Conservation (phyloP, 148 eudicot species). For the Pouteria glomerata region DNA sequence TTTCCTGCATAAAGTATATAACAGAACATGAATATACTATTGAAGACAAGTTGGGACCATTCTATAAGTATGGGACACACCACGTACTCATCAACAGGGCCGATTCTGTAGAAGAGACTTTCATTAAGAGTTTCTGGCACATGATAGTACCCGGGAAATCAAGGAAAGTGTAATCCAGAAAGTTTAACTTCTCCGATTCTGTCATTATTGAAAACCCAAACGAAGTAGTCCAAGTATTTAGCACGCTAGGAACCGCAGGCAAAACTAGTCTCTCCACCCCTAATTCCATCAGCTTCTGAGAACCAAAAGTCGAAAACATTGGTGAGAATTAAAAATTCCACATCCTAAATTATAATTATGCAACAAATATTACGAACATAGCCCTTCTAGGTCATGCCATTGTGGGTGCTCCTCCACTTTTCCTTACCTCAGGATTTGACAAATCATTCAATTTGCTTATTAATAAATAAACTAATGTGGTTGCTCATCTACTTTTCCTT, state of each 20-base stretch:
- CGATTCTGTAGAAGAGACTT: slow-evolving; percentile 19
- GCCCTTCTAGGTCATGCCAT: not conserved
- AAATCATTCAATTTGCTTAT: not conserved
- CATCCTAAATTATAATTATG: not conserved
- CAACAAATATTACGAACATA: not conserved
- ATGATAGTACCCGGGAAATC: slow-evolving; percentile 80
- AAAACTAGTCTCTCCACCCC: slow-evolving; percentile 86
- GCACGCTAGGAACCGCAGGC: slow-evolving; percentile 67
- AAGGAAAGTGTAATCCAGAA: slow-evolving; percentile 61
- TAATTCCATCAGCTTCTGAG: slow-evolving; percentile 59
- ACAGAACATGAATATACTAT: slow-evolving; percentile 7
- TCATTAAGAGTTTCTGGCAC: slow-evolving; percentile 72
- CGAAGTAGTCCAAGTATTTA: slow-evolving; percentile 70
- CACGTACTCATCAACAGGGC: slow-evolving; percentile 25
- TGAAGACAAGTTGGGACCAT: not conserved
- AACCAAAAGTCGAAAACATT: not conserved
- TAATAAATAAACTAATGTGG: no score
- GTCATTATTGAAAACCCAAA: slow-evolving; percentile 70
- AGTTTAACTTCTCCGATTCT: slow-evolving; percentile 42
- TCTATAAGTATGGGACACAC: not conserved
- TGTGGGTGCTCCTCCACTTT: not conserved
- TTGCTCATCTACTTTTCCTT: not conserved
- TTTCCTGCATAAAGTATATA: slow-evolving; percentile 27
- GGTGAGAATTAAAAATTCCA: not conserved
- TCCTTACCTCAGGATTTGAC: not conserved